phyloP scores from a whole-genome alignment of 345 rosid genomes.

The Populus pruinosa region DNA sequence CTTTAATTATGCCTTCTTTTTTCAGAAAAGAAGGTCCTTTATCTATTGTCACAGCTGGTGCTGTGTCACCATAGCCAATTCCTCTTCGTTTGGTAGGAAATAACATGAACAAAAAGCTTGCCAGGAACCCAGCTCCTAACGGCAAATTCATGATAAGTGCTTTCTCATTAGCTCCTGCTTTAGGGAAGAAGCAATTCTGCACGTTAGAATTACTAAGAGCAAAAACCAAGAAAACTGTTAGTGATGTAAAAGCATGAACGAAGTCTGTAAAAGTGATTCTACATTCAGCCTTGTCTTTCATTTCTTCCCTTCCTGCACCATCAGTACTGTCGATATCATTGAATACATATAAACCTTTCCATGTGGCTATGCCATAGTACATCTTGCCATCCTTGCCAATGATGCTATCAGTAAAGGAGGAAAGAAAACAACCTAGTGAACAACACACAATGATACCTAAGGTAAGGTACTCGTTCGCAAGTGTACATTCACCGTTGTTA shows the following conservation, averaged over 20 bases:
- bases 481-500: conserved; percentile 35
- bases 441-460: conserved; percentile 20
- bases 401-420: conserved; percentile 56
- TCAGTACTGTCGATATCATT: conserved; percentile 5
- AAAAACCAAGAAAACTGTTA: conserved; percentile 47
- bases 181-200: conserved; percentile 34
- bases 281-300: background rate
- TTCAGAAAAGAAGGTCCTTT: too few relatives aligned
- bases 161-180: conserved; percentile 16
- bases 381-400: conserved; percentile 28
- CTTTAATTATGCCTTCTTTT: too few relatives aligned
- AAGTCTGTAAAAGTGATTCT: conserved; percentile 33
- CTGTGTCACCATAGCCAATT: conserved; percentile 32
- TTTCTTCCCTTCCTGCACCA: background rate
- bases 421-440: conserved; percentile 36
- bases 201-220: conserved; percentile 41
- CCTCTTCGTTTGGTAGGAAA: conserved; percentile 57
- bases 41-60: background rate
- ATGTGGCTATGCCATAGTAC: conserved; percentile 46
- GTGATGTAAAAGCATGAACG: conserved; percentile 44
- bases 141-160: conserved; percentile 32
- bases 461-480: conserved; percentile 36
- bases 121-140: conserved; percentile 33
- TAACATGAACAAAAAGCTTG: conserved; percentile 39
- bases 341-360: conserved; percentile 31